Conservation (phyloP, 2,329 filamentous ascomycete species). For the Ramichloridium luteum region DNA sequence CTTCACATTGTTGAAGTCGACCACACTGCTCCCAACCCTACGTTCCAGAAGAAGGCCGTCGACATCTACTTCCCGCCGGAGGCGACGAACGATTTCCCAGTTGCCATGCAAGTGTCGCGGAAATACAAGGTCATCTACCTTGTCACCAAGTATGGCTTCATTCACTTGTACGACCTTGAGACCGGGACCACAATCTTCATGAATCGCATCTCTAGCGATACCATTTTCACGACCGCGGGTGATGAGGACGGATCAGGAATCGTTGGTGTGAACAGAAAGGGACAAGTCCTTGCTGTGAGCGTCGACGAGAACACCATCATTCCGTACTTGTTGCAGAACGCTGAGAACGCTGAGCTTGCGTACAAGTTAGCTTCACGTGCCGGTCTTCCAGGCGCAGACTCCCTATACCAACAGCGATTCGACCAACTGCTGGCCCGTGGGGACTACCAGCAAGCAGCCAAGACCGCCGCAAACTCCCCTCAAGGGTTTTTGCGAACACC, state of each 20-base stretch:
- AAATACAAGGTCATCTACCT: slow-evolving; percentile 96
- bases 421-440: slow-evolving; percentile 71
- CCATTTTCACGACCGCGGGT: slow-evolving; percentile 86
- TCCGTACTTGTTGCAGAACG: slow-evolving; percentile 90
- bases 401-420: slow-evolving; percentile 85
- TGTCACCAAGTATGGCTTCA: slow-evolving; percentile 98
- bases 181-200: slow-evolving; percentile 94
- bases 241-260: slow-evolving; percentile 79
- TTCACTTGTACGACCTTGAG: slow-evolving; percentile 96
- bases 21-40: slow-evolving; percentile 75
- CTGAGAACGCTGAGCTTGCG: slow-evolving; percentile 82
- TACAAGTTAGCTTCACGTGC: slow-evolving; percentile 94
- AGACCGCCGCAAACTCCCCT: slow-evolving; percentile 92
- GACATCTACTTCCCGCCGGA: slow-evolving; percentile 97
- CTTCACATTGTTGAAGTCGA: slow-evolving; percentile 97
- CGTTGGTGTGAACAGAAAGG: slow-evolving; percentile 92
- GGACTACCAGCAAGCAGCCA: slow-evolving; percentile 79
- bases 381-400: slow-evolving; percentile 85
- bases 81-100: slow-evolving; percentile 92
- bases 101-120: slow-evolving; percentile 91
- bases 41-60: slow-evolving; percentile 89
- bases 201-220: slow-evolving; percentile 99
- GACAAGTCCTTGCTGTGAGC: slow-evolving; percentile 86
- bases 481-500: slow-evolving; percentile 87
- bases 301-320: slow-evolving; percentile 87